Evolutionary conservation across 148 eudicot species (phyloP).

Genomic region (Fagopyrum esculentum): DNA sequence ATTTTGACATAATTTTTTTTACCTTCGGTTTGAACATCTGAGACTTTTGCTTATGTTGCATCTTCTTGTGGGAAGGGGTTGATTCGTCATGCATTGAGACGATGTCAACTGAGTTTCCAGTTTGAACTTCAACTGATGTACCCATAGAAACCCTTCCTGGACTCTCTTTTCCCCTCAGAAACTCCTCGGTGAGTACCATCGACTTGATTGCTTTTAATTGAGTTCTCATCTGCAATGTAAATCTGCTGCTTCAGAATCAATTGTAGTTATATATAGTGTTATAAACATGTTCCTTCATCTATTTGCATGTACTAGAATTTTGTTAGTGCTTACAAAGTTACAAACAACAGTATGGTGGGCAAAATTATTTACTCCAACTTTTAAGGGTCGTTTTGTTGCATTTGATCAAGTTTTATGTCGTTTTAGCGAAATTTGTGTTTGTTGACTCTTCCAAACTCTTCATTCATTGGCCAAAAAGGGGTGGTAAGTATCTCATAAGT

Average conservation of each 20-base stretch:
- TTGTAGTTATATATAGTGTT: neutral
- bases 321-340: neutral
- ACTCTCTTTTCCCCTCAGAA: slow-evolving; percentile 28
- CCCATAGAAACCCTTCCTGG: slow-evolving; percentile 46
- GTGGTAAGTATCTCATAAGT: too few relatives aligned
- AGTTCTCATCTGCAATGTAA: slow-evolving; percentile 40
- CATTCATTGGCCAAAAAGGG: too few relatives aligned
- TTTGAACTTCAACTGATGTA: slow-evolving; percentile 75
- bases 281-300: neutral
- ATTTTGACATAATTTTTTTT: neutral
- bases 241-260: neutral
- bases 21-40: slow-evolving; percentile 51
- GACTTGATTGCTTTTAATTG: slow-evolving; percentile 11
- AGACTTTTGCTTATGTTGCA: slow-evolving; percentile 34
- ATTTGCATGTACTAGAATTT: neutral
- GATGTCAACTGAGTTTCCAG: slow-evolving; percentile 45
- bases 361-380: neutral
- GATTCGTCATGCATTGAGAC: slow-evolving; percentile 38
- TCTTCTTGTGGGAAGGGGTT: slow-evolving; percentile 19
- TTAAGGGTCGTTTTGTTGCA: too few relatives aligned
- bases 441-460: too few relatives aligned
- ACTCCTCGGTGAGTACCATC: slow-evolving; percentile 18
- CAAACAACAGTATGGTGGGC: neutral
- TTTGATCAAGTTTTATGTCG: neutral
- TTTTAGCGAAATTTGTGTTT: too few relatives aligned